Conservation (phyloP, 1,284 basidiomycete species). For the Fomes fomentarius region DNA sequence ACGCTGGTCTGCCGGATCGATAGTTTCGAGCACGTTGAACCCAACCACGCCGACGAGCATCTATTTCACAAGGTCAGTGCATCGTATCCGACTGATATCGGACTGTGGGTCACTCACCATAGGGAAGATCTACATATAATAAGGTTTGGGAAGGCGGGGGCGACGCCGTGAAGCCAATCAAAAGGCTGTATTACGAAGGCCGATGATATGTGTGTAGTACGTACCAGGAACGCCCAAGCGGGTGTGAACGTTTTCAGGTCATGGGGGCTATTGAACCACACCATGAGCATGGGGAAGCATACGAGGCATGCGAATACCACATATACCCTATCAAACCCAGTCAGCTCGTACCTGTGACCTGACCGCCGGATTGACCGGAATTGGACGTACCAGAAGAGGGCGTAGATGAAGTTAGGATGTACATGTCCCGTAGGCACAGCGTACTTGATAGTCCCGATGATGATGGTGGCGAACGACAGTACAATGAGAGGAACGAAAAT, state of each 20-base stretch:
- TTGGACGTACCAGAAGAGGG: conserved; percentile 46
- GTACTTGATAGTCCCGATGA: conserved; percentile 54
- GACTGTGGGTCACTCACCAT: conserved; percentile 35
- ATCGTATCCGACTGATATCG: conserved; percentile 7
- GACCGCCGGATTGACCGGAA: no score
- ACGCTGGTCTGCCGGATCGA: conserved; percentile 39
- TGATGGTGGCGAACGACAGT: conserved; percentile 52
- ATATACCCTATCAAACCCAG: conserved; percentile 53
- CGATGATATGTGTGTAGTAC: conserved; percentile 10
- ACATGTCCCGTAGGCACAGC: conserved; percentile 42
- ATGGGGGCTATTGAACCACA: conserved; percentile 54
- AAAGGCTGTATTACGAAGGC: not conserved
- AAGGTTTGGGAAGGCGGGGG: not conserved
- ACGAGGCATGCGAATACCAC: conserved; percentile 42
- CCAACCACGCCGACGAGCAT: conserved; percentile 55
- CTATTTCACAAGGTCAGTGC: conserved; percentile 26
- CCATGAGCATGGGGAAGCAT: conserved; percentile 53
- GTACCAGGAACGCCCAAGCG: conserved; percentile 50
- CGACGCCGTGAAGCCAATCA: not conserved
- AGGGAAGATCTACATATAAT: conserved; percentile 42
- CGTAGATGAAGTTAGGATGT: conserved; percentile 40
- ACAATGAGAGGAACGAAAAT: conserved; percentile 52
- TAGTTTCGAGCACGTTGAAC: conserved; percentile 46
- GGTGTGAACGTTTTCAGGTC: conserved; percentile 49
- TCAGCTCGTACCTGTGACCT: no score